Conservation (phyloP, 352 stramenopile species). For the Globisporangium recalcitrans region DNA sequence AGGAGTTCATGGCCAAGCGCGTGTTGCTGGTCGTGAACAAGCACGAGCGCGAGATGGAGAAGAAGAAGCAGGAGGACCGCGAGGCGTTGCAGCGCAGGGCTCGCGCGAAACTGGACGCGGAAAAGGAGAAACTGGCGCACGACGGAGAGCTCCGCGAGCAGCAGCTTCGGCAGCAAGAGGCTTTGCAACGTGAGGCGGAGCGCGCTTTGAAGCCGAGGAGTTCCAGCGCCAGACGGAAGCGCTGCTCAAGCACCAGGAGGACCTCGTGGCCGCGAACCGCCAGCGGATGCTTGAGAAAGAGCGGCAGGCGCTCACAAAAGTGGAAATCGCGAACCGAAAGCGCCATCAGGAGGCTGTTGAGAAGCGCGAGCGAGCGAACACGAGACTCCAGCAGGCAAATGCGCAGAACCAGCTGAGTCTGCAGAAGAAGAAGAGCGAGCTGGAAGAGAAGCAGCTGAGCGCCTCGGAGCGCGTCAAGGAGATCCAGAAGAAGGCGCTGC, state of each 20-base stretch:
- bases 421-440: constrained; percentile 54
- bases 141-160: constrained; percentile 40
- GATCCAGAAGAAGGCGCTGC: constrained; percentile 52
- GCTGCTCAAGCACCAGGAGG: constrained; percentile 63
- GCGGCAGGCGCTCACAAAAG: constrained; percentile 47
- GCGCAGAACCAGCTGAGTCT: constrained; percentile 57
- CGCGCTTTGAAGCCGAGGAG: constrained; percentile 57
- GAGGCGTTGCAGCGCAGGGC: constrained; percentile 41
- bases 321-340: constrained; percentile 43
- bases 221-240: constrained; percentile 58
- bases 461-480: constrained; percentile 45
- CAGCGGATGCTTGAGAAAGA: constrained; percentile 64
- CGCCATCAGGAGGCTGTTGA: constrained; percentile 52
- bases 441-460: constrained; percentile 52
- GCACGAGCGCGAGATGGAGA: constrained; percentile 52
- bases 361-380: constrained; percentile 45
- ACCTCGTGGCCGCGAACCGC: constrained; percentile 38
- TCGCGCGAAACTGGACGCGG: constrained; percentile 39
- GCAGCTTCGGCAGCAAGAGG: constrained; percentile 34
- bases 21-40: constrained; percentile 49
- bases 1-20: constrained; percentile 39
- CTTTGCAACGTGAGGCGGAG: constrained; percentile 45
- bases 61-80: constrained; percentile 57
- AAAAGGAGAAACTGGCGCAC: constrained; percentile 38
- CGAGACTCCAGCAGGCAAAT: constrained; percentile 46